phyloP scores from a whole-genome alignment of 768 basidiomycete species.

The Phanerochaete sordida region DNA sequence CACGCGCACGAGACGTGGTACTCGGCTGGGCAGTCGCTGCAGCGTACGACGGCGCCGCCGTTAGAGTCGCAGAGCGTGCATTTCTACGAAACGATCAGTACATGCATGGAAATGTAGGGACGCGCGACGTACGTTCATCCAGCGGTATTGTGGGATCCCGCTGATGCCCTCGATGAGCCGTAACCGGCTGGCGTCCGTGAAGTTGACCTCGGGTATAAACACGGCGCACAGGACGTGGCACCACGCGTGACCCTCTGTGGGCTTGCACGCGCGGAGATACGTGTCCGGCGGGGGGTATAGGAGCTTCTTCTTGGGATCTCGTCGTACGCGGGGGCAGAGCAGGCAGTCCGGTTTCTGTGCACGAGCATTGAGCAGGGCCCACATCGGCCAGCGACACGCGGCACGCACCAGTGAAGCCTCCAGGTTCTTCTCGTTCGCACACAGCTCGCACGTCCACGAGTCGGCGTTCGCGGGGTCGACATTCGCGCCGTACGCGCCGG shows the following conservation, averaged over 20 bases:
- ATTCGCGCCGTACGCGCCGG: conserved; percentile 75
- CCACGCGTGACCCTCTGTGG: conserved; percentile 93
- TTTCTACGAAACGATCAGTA: conserved; percentile 39
- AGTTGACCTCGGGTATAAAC: conserved; percentile 82
- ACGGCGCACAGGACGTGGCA: conserved; percentile 87
- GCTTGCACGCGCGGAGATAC: conserved; percentile 77
- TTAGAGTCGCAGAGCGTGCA: conserved; percentile 71
- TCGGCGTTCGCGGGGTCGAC: conserved; percentile 62
- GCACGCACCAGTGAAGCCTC: conserved; percentile 76
- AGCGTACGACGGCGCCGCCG: conserved; percentile 80
- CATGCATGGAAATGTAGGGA: background rate
- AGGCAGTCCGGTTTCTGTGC: conserved; percentile 78
- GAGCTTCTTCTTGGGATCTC: conserved; percentile 46
- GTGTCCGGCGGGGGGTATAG: conserved; percentile 51
- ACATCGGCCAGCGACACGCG: background rate
- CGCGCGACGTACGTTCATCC: conserved; percentile 61
- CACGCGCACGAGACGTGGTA: conserved; percentile 93
- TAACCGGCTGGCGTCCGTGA: conserved; percentile 69
- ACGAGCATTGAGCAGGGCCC: background rate
- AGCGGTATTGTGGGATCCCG: conserved; percentile 64
- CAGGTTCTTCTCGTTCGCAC: conserved; percentile 75
- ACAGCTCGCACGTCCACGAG: conserved; percentile 84
- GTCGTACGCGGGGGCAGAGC: conserved; percentile 65
- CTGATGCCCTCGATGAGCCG: conserved; percentile 86
- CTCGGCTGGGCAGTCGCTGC: conserved; percentile 75